Base-by-base conservation (phyloP, 1,284 basidiomycete genomes). In the Neonothopanus nambi region DNA sequence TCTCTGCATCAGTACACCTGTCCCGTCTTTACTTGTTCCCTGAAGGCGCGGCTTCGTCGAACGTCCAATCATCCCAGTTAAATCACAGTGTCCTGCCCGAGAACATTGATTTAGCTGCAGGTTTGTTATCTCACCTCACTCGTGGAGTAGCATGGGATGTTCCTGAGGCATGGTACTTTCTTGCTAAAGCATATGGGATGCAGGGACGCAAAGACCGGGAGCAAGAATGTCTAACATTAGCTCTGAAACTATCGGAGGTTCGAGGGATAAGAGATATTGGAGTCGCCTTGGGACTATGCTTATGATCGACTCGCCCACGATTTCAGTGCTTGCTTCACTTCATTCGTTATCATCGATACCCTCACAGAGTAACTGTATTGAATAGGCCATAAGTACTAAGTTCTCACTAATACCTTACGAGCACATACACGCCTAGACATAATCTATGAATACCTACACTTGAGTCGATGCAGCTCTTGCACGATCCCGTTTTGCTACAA, bases 111-210 rank as follows among this genome's bases (percentile, higher is more conserved):
- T 72, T 93, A 42, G 87, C 87, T 0, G 87, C 86, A 7, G 85
- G 85, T 2, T 71, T 93, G 61, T 69, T 91, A 8, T 73, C 74
- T 0, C 81, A 85, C 57, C 64, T 87, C 51, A 83, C 84, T 1
- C 74, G 78, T 17, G 84, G 85, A 0, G 68, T 74, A 0, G 95
- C 88, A 4, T 97, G 93, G 93, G 89, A 96, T 67, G 80, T 89
- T 2, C 83, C 93, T 0, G 94, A 97, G 68, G 94, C 91, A 23
- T 98, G 95, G 95, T 95, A 88, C 67, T 88, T 87, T 65, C 77
- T 97, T 6, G 89, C 85, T 5, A 88, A 85, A 64, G 89, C 91
- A 17, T 90, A 89, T 63, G 83, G 85, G 36, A 64, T 84, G 59
- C 91, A 91, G 62, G 88, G 84, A 0, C 78, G 87, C 46, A 80